Conservation (phyloP, 352 stramenopile species). For the Phytophthora boehmeriae region DNA sequence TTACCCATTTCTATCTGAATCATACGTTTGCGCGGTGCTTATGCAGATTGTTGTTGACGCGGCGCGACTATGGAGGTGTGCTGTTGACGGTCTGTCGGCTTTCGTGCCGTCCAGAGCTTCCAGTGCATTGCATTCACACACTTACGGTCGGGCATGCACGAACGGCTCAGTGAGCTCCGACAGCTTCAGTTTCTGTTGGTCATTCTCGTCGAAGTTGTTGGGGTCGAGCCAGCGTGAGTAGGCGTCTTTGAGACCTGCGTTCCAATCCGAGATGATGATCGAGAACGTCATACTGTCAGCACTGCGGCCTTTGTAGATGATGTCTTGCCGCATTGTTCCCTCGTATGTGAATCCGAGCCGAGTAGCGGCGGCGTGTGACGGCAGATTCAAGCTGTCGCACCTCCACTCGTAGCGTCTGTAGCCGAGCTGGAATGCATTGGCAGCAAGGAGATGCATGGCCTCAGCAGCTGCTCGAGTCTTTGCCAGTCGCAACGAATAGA, state of each 20-base stretch:
- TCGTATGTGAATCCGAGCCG: constrained; percentile 5
- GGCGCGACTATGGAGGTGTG: too few species aligned
- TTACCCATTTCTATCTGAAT: neutral
- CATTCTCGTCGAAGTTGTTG: constrained; percentile 6
- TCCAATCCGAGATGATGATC: constrained; percentile 4
- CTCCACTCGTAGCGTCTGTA: constrained; percentile 8
- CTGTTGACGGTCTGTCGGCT: too few species aligned
- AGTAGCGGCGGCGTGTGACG: neutral
- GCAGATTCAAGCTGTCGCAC: constrained; percentile 5
- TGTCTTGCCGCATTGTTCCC: constrained; percentile 4
- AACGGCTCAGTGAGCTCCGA: too few species aligned
- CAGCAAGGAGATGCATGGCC: constrained; percentile 22
- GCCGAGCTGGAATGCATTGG: constrained; percentile 1
- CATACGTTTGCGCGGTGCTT: neutral
- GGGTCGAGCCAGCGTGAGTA: neutral
- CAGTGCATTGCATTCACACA: too few species aligned
- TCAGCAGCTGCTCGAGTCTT: constrained; percentile 12
- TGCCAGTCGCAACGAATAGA: constrained; percentile 7
- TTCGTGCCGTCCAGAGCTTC: too few species aligned
- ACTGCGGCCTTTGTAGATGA: constrained; percentile 2
- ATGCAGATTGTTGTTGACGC: too few species aligned
- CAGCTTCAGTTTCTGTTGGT: too few species aligned
- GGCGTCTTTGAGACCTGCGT: constrained; percentile 1
- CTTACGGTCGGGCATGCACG: too few species aligned
- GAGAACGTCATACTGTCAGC: constrained; percentile 1